phyloP scores from a whole-genome alignment of 805 yeast genomes.

The Candida ponderosae region DNA sequence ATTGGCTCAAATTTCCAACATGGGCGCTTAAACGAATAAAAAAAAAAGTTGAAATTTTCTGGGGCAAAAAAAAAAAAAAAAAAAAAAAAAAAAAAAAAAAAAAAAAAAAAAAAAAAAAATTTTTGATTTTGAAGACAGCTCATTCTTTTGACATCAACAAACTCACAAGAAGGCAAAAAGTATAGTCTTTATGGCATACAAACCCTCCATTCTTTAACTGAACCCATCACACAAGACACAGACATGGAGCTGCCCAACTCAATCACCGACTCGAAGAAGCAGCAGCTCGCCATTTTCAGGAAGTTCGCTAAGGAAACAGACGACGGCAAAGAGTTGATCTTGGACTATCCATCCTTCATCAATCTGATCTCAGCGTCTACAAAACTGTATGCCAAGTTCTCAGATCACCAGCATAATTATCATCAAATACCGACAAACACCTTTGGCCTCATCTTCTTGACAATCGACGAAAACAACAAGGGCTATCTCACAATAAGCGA shows the following conservation, averaged over 20 bases:
- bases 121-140: too few species aligned
- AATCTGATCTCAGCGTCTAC: slow-evolving; percentile 25
- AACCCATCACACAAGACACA: background rate
- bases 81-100: too few species aligned
- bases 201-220: too few species aligned
- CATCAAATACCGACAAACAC: slow-evolving; percentile 48
- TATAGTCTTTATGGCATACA: too few species aligned
- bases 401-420: slow-evolving; percentile 34
- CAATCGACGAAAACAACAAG: slow-evolving; percentile 65
- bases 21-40: too few species aligned
- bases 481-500: slow-evolving; percentile 66
- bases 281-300: slow-evolving; percentile 34
- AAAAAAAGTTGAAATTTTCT: too few species aligned
- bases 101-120: too few species aligned
- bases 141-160: too few species aligned
- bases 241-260: slow-evolving; percentile 32
- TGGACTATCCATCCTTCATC: slow-evolving; percentile 28
- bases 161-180: too few species aligned
- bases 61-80: too few species aligned
- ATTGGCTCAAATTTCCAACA: too few species aligned
- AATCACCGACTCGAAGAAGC: slow-evolving; percentile 26
- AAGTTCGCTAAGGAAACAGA: slow-evolving; percentile 31
- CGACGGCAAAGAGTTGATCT: slow-evolving; percentile 22
- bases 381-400: slow-evolving; percentile 20
- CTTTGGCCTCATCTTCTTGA: slow-evolving; percentile 66